Percentiles rank a stretch among this genome's conserved stretches.
Evolutionary conservation across 305 asterid genomes (phyloP).

Genomic region (Nicotiana rustica): DNA sequence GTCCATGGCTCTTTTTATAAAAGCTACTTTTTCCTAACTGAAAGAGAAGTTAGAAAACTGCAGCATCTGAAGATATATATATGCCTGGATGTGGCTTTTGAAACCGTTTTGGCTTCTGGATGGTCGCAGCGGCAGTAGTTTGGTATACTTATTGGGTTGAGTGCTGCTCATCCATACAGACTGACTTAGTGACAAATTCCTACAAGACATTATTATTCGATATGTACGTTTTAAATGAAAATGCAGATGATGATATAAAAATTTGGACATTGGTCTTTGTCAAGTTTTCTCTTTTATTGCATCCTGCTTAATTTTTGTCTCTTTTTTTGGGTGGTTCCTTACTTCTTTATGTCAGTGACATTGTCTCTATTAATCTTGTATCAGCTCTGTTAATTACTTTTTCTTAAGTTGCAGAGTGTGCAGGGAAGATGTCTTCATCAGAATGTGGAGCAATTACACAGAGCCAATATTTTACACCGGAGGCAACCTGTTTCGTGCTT

Average conservation of each 20-base stretch:
- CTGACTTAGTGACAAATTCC: neutral
- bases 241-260: neutral
- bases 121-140: slow-evolving; percentile 5
- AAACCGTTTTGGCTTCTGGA: neutral
- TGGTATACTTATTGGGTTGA: slow-evolving; percentile 10
- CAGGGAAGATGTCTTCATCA: slow-evolving; percentile 56
- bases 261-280: neutral
- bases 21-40: neutral
- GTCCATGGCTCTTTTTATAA: neutral
- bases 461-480: slow-evolving; percentile 45
- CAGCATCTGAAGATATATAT: neutral
- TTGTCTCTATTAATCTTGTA: slow-evolving; percentile 21
- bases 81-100: neutral
- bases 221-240: neutral
- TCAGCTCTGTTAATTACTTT: slow-evolving; percentile 31
- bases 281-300: neutral
- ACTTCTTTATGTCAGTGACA: slow-evolving; percentile 23
- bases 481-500: slow-evolving; percentile 64
- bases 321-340: neutral
- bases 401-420: slow-evolving; percentile 61
- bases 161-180: neutral
- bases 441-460: slow-evolving; percentile 48
- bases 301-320: neutral
- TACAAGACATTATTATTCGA: neutral
- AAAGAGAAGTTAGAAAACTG: neutral